These are phyloP conservation scores for Citropsis articulata DNA, from an alignment of 345 rosid species.

Conservation along the genomic window DNA sequence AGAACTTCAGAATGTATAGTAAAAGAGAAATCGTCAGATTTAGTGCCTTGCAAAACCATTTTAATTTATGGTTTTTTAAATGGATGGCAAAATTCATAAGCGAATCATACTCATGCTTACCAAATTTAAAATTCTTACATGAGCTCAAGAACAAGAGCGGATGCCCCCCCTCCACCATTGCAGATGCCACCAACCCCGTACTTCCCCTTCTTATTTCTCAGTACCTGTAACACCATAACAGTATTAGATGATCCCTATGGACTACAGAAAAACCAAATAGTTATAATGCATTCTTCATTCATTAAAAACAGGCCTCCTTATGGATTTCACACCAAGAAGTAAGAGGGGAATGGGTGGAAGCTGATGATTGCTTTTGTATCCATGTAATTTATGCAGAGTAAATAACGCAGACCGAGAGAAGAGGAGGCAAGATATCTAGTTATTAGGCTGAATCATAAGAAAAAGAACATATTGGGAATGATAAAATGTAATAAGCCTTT, in stretches of 20 bases:
- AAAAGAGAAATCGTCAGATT: not conserved
- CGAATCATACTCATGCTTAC: slow-evolving; percentile 5
- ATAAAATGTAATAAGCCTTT: not conserved
- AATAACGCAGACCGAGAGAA: not conserved
- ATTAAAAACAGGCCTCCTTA: not conserved
- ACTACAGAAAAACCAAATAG: not conserved
- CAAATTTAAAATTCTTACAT: slow-evolving; percentile 49
- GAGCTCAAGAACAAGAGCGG: slow-evolving; percentile 81
- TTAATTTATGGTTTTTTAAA: not conserved
- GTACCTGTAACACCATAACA: slow-evolving; percentile 44
- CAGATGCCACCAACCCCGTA: slow-evolving; percentile 82
- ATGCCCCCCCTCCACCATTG: slow-evolving; percentile 99
- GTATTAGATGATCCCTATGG: not conserved
- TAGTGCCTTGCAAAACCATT: not conserved
- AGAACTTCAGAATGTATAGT: no score
- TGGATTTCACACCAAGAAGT: not conserved
- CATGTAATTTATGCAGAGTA: not conserved
- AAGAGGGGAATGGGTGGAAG: not conserved
- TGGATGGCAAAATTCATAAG: not conserved
- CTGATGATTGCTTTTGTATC: not conserved
- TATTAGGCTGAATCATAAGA: not conserved
- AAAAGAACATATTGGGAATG: not conserved
- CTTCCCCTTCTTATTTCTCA: slow-evolving; percentile 75
- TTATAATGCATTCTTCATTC: not conserved
- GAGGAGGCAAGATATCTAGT: not conserved